Base-by-base conservation (phyloP, 805 yeast genomes). In the Kodamaea lidongshanica region DNA sequence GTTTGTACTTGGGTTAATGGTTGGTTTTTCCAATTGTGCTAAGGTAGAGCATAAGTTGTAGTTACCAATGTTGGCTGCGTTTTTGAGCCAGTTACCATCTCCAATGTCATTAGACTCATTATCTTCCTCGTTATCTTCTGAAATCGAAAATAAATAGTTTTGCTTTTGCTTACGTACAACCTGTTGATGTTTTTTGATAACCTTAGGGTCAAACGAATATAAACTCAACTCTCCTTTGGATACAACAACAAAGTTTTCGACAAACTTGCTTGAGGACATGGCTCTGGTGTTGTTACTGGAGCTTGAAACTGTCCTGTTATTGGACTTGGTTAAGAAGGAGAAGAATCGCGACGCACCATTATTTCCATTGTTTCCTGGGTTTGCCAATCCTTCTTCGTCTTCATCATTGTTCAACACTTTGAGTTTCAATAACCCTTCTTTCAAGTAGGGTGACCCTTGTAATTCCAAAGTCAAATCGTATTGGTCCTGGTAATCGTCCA, bases 401-500 rank as follows among this genome's bases (percentile, higher is more conserved):
- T 50, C 52, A 41, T 60, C 67, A 45, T 62, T 54, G 38, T 61
- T 53, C 32, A 51, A 40, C 16, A 61, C 52, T 35, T 52, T 56
- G 43, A 61, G 52, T 39, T 70, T 63, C 41, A 77, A 59, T 20
- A 81, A 45, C 1, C 92, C 89, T 54, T 81, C 89, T 47, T 81
- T 78, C 34, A 77, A 66, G 74, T 84, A 81, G 1, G 92, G 89
- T 1, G 88, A 76, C 1, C 89, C 89, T 30, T 68, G 67, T 26
- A 75, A 59, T 45, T 78, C 87, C 34, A 79, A 58, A 21, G 71
- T 72, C 40, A 72, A 64, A 50, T 79, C 86, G 35, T 65, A 68
- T 18, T 67, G 67, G 40, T 61, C 71, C 40, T 64, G 68, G 44
- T 54, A 65, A 33, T 62, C 61, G 23, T 56, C 53, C 10, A 58